These are phyloP conservation scores for Suhomyces xylopsoci DNA, from an alignment of 805 yeast species.

Conservation along the genomic window DNA sequence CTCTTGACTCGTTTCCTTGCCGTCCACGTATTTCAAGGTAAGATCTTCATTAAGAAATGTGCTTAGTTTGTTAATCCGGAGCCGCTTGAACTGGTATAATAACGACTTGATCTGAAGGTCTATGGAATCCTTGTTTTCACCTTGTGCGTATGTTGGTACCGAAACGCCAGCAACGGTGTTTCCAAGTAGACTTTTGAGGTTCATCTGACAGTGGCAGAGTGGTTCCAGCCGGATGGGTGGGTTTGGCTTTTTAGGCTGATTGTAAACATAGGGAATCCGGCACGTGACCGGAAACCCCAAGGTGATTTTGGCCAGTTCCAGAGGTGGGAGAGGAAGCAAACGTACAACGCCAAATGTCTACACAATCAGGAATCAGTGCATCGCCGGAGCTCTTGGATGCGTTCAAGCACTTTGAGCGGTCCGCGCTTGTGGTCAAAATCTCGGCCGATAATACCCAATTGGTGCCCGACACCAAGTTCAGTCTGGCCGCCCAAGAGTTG, in stretches of 20 bases:
- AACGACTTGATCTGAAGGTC: constrained; percentile 62
- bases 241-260: not conserved
- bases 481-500: constrained; percentile 11
- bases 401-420: constrained; percentile 33
- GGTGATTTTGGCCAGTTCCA: not conserved
- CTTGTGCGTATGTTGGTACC: constrained; percentile 14
- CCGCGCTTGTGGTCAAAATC: constrained; percentile 30
- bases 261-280: not conserved
- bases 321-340: not conserved
- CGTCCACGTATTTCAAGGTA: constrained; percentile 16
- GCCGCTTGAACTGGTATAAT: constrained; percentile 54
- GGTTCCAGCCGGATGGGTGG: not conserved
- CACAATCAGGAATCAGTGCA: constrained; percentile 43
- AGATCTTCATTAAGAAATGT: constrained; percentile 35
- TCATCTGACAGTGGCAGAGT: not conserved
- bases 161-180: not conserved
- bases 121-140: constrained; percentile 43
- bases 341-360: constrained; percentile 27
- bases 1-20: not conserved
- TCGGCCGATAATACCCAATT: constrained; percentile 33
- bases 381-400: constrained; percentile 41
- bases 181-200: not conserved
- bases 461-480: constrained; percentile 25
- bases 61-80: constrained; percentile 40
- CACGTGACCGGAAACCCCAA: not conserved